A percentile compares a stretch with the other conserved stretches of the same genome.
Evolutionary conservation across 2,329 filamentous ascomycete genomes (phyloP).

Genomic region (Xylaria sp.): DNA sequence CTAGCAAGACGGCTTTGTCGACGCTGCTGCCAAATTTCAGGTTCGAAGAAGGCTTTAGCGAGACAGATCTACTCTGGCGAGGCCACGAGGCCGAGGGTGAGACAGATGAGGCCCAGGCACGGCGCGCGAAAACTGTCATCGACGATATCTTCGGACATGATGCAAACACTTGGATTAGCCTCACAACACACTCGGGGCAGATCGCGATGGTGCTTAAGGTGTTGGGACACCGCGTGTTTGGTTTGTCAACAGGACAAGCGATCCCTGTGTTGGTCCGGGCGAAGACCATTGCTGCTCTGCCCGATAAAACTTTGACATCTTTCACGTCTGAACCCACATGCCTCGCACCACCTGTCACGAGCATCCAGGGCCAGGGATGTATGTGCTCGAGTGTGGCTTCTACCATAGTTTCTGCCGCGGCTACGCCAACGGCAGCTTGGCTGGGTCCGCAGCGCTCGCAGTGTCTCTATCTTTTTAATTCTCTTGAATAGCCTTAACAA

Average conservation of each 20-base stretch:
- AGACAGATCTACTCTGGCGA: conserved; percentile 62
- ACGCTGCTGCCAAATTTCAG: conserved; percentile 62
- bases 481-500: not conserved
- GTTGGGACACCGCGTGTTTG: conserved; percentile 70
- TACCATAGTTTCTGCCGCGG: conserved; percentile 32
- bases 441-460: not conserved
- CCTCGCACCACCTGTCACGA: conserved; percentile 57
- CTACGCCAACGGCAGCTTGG: conserved; percentile 25
- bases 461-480: not conserved
- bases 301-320: conserved; percentile 50
- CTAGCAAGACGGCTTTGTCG: conserved; percentile 64
- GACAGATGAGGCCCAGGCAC: conserved; percentile 60
- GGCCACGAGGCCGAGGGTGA: conserved; percentile 53
- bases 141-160: conserved; percentile 68
- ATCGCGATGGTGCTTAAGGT: conserved; percentile 64
- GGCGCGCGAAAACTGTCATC: conserved; percentile 60
- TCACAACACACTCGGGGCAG: conserved; percentile 70
- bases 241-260: conserved; percentile 72
- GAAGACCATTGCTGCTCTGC: conserved; percentile 53
- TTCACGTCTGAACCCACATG: conserved; percentile 59
- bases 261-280: conserved; percentile 75
- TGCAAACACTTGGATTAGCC: conserved; percentile 65
- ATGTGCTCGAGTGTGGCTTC: conserved; percentile 51
- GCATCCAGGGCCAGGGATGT: conserved; percentile 55
- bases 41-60: conserved; percentile 71